A percentile compares a stretch with the other conserved stretches of the same genome.
Evolutionary conservation across 306 rosid genomes (phyloP).

Genomic region (Sesbania bispinosa): DNA sequence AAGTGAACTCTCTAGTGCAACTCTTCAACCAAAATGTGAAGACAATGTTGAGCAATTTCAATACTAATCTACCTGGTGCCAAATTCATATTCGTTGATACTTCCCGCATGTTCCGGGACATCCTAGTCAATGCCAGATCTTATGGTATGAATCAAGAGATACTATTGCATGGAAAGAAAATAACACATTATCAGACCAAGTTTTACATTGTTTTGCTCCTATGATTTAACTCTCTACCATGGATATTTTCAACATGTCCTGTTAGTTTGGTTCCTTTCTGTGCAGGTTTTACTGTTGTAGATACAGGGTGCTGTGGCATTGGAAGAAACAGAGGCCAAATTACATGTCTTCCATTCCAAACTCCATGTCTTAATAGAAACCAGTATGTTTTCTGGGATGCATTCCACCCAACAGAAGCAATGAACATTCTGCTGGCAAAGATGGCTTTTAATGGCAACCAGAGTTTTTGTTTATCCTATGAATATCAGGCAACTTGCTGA

Average conservation of each 20-base stretch:
- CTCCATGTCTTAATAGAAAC: conserved; percentile 65
- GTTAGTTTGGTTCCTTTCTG: background rate
- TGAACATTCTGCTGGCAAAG: conserved; percentile 59
- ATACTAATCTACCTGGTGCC: conserved; percentile 64
- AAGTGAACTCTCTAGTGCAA: conserved; percentile 69
- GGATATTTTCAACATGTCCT: background rate
- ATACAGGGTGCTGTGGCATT: conserved; percentile 86
- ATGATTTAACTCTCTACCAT: background rate
- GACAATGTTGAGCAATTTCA: conserved; percentile 54
- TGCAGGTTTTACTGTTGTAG: conserved; percentile 52
- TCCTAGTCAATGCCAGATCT: conserved; percentile 51
- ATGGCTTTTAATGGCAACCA: conserved; percentile 64
- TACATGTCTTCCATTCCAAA: conserved; percentile 82
- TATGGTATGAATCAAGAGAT: conserved; percentile 43
- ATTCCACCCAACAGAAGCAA: conserved; percentile 87
- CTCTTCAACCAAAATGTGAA: conserved; percentile 76
- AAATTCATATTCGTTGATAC: conserved; percentile 54
- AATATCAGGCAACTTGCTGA: conserved; percentile 70
- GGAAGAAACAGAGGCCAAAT: conserved; percentile 90
- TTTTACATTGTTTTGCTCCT: background rate
- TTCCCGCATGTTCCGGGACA: conserved; percentile 55
- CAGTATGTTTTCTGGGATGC: conserved; percentile 92
- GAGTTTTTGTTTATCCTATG: conserved; percentile 50
- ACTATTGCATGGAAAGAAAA: background rate
- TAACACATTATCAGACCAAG: background rate